Evolutionary conservation across 768 basidiomycete genomes (phyloP), one percentile per base, ranked within the genome.

Genomic region (Boletus pseudopeckii): DNA sequence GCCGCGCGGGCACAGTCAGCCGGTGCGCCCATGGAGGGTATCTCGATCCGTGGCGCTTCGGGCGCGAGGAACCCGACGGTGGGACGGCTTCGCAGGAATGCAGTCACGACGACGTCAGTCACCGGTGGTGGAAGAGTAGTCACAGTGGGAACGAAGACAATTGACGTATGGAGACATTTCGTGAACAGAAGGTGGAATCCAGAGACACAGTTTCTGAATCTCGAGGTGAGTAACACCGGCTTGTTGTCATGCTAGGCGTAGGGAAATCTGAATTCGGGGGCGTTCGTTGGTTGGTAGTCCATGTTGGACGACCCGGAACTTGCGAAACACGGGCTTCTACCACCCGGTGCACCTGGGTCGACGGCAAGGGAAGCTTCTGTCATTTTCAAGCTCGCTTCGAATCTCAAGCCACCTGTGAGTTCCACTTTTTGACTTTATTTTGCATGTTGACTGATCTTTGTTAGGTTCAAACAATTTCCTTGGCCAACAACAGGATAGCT

Each of bases 341-440:
- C 87, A 2, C 92, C 92, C 4, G 91, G 91, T 7, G 74, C 74
- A 24, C 77, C 79, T 30, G 82, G 85, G 10, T 83, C 88, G 32
- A 76, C 80, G 24, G 65, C 71, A 20, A 81, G 77, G 55, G 88
- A 90, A 62, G 84, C 88, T 0, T 81, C 86, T 6, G 92, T 95
- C 10, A 84, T 98, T 42, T 94, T 94, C 77, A 94, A 94, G 70
- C 76, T 95, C 11, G 91, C 93, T 1, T 78, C 81, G 18, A 80
- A 86, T 60, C 80, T 94, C 49, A 83, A 82, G 58, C 92, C 93
- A 36, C 79, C 83, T 52, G 91, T 90, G 62, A 50, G 76, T 63
- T 24, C 48, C 15, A 26, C 4, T 24, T 42, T 46, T 18, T 40
- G 52, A 17, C 20, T 8, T 20, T 7, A 3, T 39, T 14, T 3